Conservation (phyloP, 768 basidiomycete genomes). For the Cystofilobasidium capitatum region DNA sequence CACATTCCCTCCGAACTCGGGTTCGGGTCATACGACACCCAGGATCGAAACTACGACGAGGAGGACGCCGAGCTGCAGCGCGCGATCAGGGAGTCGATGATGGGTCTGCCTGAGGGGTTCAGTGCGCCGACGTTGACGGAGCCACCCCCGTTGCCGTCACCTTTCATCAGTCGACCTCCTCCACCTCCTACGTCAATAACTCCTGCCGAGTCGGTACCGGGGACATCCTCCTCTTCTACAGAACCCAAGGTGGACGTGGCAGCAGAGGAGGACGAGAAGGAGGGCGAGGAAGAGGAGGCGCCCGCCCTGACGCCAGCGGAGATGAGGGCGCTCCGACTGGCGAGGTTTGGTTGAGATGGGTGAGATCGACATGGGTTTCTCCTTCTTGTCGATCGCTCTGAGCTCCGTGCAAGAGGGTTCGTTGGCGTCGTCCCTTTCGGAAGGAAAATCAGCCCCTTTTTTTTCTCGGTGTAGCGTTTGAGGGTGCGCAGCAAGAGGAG, state of each 20-base stretch:
- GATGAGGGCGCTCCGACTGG: slow-evolving; percentile 6
- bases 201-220: background rate
- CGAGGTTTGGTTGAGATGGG: slow-evolving; percentile 9
- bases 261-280: background rate
- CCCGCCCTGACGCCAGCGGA: slow-evolving; percentile 8
- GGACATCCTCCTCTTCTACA: background rate
- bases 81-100: slow-evolving; percentile 18
- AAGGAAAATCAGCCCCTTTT: no score
- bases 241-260: background rate
- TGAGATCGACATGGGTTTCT: no score
- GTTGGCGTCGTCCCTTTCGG: no score
- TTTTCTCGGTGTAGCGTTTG: no score
- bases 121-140: background rate
- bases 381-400: background rate
- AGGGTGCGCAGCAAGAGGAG: no score
- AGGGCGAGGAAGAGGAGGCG: background rate
- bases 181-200: background rate
- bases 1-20: background rate
- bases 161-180: background rate
- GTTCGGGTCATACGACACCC: background rate
- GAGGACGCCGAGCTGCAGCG: slow-evolving; percentile 20
- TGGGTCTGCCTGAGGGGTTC: slow-evolving; percentile 6
- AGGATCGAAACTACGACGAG: slow-evolving; percentile 13
- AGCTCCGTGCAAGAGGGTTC: no score
- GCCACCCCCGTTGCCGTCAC: background rate